phyloP scores from a whole-genome alignment of 2,329 filamentous ascomycete genomes.

The Scopulariopsis brevicaulis region DNA sequence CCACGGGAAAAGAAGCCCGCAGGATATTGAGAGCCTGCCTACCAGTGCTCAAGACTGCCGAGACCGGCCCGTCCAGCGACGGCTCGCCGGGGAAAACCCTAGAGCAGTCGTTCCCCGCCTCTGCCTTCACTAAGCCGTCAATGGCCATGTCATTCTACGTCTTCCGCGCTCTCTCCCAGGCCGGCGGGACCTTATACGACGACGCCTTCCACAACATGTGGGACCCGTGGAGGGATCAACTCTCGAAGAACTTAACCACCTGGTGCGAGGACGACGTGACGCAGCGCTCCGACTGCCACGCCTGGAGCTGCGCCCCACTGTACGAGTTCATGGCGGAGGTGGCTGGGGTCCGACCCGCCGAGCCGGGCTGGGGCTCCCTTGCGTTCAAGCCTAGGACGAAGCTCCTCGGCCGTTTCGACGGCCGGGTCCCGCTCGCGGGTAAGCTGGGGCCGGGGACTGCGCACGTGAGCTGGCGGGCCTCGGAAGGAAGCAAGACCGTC shows the following conservation, averaged over 20 bases:
- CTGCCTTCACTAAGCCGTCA: not conserved
- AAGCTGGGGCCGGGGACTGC: too few relatives aligned
- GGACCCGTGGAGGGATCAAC: constrained; percentile 9
- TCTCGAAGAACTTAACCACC: constrained; percentile 8
- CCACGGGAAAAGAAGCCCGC: not conserved
- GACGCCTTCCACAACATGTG: constrained; percentile 9
- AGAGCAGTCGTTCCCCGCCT: not conserved
- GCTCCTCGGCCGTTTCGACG: not conserved
- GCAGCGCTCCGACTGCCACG: constrained; percentile 12
- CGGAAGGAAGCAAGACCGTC: too few relatives aligned
- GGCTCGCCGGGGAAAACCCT: too few relatives aligned
- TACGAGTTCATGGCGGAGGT: constrained; percentile 12
- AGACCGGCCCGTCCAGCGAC: too few relatives aligned
- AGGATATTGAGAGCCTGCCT: too few relatives aligned
- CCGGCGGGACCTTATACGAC: constrained; percentile 6
- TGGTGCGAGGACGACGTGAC: constrained; percentile 11
- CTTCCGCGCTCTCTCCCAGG: constrained; percentile 7
- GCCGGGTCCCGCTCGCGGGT: too few relatives aligned
- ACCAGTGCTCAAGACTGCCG: too few relatives aligned
- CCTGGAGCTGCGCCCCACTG: constrained; percentile 10
- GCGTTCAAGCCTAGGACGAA: constrained; percentile 7
- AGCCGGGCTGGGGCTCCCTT: constrained; percentile 6
- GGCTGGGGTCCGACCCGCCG: constrained; percentile 6
- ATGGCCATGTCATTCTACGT: constrained; percentile 11
- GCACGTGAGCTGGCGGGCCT: too few relatives aligned